Base-by-base conservation (phyloP, 2,329 filamentous ascomycete species). In the Bipolaris gigantea region DNA sequence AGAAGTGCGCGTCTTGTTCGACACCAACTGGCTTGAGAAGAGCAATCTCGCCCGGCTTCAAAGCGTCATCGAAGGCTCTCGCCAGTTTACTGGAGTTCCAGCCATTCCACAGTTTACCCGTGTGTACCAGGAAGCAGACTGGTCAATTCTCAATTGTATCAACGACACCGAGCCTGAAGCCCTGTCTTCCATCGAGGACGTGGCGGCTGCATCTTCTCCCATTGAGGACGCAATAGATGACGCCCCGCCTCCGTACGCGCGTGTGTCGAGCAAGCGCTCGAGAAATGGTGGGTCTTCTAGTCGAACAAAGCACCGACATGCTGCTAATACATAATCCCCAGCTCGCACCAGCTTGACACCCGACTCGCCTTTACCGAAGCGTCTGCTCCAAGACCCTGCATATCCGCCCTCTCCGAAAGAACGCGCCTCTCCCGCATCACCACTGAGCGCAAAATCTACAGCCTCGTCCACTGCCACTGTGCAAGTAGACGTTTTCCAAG, bases 301-400 rank as follows among this genome's bases (percentile, higher is more conserved):
- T 43, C 33, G 10, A n/a, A 32, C 13, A 49, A 9, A 27, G 8
- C 21, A 38, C 32, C 13, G 21, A 43, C 32, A 13, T 38, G 11
- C 36, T 30, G 19, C 48, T 50, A 23, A 50, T 11, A 10, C 32
- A 32, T n/a, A 38, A 25, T 25, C 15, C 6, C 19, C 13, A 50
- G 48, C 23, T 46, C 49, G 40, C 35, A 39, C 25, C 21, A 51
- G 49, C 49, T 45, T 45, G 35, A 51, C 41, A 40, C 49, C 49
- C 15, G 41, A 51, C 18, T 40, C 49, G 27, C 49, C 41, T 46
- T 25, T 19, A 38, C 49, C 49, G 27, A 51, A 51, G 40, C 49
- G 49, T 25, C 34, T 51, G 18, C 33, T 51, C 6, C 49, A 40
- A 40, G 35, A 51, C 34, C 18, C 16, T 19, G 16, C 25, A 51